Evolutionary conservation across 2,329 filamentous ascomycete genomes (phyloP), one percentile per base, ranked within the genome.

Genomic region (Talaromyces pinophilus): DNA sequence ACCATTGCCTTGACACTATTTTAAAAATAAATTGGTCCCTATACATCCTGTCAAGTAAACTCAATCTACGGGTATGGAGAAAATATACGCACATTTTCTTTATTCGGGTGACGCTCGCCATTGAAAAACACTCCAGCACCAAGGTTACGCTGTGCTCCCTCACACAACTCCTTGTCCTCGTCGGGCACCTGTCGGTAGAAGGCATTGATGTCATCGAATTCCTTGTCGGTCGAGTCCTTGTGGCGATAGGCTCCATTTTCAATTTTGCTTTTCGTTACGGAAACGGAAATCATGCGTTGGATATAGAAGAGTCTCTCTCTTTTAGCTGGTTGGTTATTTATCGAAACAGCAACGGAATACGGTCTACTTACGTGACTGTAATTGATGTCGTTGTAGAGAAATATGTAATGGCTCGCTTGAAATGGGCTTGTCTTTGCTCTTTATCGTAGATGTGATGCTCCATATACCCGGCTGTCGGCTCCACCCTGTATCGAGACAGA

Each of bases 161-260:
- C 77, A 76, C 86, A 89, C n/a, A 89, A 82, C 19, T 83, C 79
- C 71, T 89, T 88, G 78, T 89, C 86, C 73, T 90, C 87, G 1
- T 82, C 82, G 84, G 88, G 85, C 75, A 89, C 83, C 42, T 84
- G 83, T 77, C 87, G 87, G 80, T 88, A 89, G 28, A 87, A 84
- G 64, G 82, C 73, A 74, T 81, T 83, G 74, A 89, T 85, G 57
- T 80, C 72, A 5, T 82, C 76, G 71, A 90, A 89, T 64, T 87
- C 83, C 38, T 84, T 84, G 38, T 88, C 83, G 19, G 79, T 82
- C 1, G 86, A 82, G 72, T 83, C 76, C 73, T 85, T 86, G 81
- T 89, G 84, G 66, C 87, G 83, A 80, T 83, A 90, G 48, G 89
- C 85, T 72, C 90, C 86, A 75, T 89, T 89, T 69, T 82, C 81